These are phyloP conservation scores for Serendipita sp. DNA, from an alignment of 768 basidiomycete species.

Conservation along the genomic window DNA sequence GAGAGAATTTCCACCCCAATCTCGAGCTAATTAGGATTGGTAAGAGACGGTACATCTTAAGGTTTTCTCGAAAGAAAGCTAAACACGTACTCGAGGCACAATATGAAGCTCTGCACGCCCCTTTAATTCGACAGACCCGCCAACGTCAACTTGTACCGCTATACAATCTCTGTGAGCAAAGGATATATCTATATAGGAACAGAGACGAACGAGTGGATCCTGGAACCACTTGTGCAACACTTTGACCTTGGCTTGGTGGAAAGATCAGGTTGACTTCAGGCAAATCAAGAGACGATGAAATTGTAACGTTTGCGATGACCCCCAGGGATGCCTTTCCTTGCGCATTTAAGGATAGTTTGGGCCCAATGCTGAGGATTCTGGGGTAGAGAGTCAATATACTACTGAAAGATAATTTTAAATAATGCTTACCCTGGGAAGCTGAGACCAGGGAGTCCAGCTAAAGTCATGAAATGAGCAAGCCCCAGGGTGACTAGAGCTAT, in stretches of 20 bases:
- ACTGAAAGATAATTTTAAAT: background rate
- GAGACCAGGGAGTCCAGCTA: slow-evolving; percentile 29
- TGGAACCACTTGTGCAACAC: slow-evolving; percentile 15
- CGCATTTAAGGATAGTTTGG: slow-evolving; percentile 11
- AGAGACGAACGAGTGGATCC: background rate
- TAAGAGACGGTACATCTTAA: background rate
- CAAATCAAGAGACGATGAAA: slow-evolving; percentile 19
- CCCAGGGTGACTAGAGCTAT: background rate
- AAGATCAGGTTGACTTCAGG: slow-evolving; percentile 4
- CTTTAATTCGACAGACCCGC: slow-evolving; percentile 16
- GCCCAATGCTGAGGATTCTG: slow-evolving; percentile 32
- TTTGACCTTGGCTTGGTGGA: background rate
- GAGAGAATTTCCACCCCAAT: slow-evolving; percentile 29
- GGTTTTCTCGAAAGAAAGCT: background rate
- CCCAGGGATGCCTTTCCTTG: slow-evolving; percentile 26
- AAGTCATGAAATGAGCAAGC: background rate
- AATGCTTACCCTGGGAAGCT: slow-evolving; percentile 31
- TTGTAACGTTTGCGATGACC: slow-evolving; percentile 23
- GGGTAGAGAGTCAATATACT: background rate
- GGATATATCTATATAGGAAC: background rate
- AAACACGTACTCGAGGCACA: slow-evolving; percentile 1
- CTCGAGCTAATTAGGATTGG: slow-evolving; percentile 17
- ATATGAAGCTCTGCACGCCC: slow-evolving; percentile 3
- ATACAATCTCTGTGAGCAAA: background rate
- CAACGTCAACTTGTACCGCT: background rate